These are phyloP conservation scores for Narthecium ossifragum DNA, from an alignment of 106 monocot genomes.

Conservation along the genomic window DNA sequence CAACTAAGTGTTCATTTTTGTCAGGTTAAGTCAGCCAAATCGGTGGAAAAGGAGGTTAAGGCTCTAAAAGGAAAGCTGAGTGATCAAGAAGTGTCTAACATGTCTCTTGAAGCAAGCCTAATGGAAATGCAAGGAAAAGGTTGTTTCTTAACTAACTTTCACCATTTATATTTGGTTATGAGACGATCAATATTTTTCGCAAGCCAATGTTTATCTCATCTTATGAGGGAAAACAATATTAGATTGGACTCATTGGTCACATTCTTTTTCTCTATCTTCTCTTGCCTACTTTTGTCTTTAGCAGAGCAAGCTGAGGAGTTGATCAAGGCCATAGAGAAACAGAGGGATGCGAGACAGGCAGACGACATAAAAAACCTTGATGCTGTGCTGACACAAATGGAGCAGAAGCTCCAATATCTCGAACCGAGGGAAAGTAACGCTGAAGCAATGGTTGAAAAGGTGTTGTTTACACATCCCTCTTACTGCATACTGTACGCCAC, in stretches of 20 bases:
- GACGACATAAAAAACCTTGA: constrained; percentile 44
- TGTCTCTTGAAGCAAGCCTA: constrained; percentile 55
- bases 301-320: constrained; percentile 50
- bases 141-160: no score
- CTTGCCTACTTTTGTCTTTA: constrained; percentile 18
- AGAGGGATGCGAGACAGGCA: constrained; percentile 33
- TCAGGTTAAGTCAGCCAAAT: constrained; percentile 56
- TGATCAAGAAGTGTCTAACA: constrained; percentile 47
- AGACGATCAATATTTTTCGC: no score
- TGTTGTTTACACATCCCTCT: constrained; percentile 13
- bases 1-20: no score
- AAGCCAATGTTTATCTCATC: no score
- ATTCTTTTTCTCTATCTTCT: no score
- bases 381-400: constrained; percentile 30
- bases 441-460: constrained; percentile 59
- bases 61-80: constrained; percentile 51
- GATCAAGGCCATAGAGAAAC: constrained; percentile 41
- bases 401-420: constrained; percentile 31
- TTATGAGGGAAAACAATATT: no score
- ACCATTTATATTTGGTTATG: background rate
- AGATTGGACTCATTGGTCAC: no score
- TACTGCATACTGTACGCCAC: no score
- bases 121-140: constrained; percentile 67
- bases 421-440: constrained; percentile 47
- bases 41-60: constrained; percentile 67